Evolutionary conservation across 805 yeast species (phyloP), one percentile per base, ranked within the genome.

Genomic region (Metschnikowia sp.): DNA sequence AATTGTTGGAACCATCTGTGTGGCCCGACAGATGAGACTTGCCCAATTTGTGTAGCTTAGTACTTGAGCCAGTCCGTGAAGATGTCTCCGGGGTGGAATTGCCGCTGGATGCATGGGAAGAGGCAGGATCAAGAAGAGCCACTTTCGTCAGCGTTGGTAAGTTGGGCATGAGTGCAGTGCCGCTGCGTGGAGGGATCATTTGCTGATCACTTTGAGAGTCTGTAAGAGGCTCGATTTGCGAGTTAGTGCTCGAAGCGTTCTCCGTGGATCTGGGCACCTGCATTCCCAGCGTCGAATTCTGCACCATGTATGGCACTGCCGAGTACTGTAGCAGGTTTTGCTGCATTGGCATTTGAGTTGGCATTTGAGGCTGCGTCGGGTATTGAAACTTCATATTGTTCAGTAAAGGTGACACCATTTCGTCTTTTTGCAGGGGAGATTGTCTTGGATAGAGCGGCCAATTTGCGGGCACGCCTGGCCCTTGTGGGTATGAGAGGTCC

Each of bases 21-120:
- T 19, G 7, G n/a, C 28, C 9, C 11, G 33, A 22, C 9, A 57
- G 26, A 22, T 7, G 26, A 40, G 60, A 55, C 57, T 53, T 68
- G 36, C 63, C 52, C 39, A 63, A 55, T 3, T 72, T 70, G 10
- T 65, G 63, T 37, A 60, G 32, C 32, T 37, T 37, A 7, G 26
- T 5, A 22, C 26, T 22, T 7, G 26, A 22, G 7, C 26, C 26
- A 22, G 26, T 22, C 26, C 26, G 26, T 22, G 26, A 22, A 22
- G 7, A 3, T 22, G 3, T 22, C 26, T 5, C 26, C 7, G 26
- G 26, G 5, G 26, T 22, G 7, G 26, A 22, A 22, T 7, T 22
- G 26, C 26, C 26, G 26, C 26, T 22, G 26, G 26, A 22, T 22
- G 26, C 26, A 22, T 22, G 26, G 4, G 18, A 12, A 10, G 35